Evolutionary conservation across 106 monocot genomes (phyloP).

Genomic region (Cymbidium sinense): DNA sequence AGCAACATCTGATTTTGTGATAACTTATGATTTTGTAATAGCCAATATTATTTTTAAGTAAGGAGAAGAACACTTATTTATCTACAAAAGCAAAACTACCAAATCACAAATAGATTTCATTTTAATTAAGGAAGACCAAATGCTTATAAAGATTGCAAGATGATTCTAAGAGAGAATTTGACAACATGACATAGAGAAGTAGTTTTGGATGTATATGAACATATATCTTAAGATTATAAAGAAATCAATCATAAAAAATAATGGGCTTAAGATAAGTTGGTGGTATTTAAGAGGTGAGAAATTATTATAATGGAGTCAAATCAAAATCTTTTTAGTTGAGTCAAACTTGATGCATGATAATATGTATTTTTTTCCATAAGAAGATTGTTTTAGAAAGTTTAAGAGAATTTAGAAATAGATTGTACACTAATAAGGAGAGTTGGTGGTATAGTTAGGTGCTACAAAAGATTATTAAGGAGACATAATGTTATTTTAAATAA

Average conservation of each 20-base stretch:
- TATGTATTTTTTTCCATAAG: not conserved
- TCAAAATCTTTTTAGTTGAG: not conserved
- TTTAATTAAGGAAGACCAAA: too few relatives aligned
- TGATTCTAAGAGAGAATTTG: not conserved
- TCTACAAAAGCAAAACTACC: too few relatives aligned
- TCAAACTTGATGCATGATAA: not conserved
- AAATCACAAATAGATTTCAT: too few relatives aligned
- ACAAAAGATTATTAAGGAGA: not conserved
- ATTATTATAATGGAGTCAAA: not conserved
- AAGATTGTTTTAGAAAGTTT: not conserved
- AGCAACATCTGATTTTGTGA: too few relatives aligned
- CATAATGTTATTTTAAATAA: not conserved
- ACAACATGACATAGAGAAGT: not conserved
- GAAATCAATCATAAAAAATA: not conserved
- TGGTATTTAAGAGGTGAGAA: not conserved
- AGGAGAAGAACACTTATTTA: too few relatives aligned
- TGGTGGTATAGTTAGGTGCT: not conserved
- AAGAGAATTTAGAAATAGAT: not conserved
- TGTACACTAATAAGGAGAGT: not conserved
- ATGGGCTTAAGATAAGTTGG: not conserved
- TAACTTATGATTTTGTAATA: too few relatives aligned
- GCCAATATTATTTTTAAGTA: too few relatives aligned
- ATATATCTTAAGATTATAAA: not conserved
- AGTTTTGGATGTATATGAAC: not conserved
- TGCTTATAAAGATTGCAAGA: too few relatives aligned